Evolutionary conservation across 1,284 basidiomycete species (phyloP), one percentile per base, ranked within the genome.

Genomic region (Bjerkandera adusta): DNA sequence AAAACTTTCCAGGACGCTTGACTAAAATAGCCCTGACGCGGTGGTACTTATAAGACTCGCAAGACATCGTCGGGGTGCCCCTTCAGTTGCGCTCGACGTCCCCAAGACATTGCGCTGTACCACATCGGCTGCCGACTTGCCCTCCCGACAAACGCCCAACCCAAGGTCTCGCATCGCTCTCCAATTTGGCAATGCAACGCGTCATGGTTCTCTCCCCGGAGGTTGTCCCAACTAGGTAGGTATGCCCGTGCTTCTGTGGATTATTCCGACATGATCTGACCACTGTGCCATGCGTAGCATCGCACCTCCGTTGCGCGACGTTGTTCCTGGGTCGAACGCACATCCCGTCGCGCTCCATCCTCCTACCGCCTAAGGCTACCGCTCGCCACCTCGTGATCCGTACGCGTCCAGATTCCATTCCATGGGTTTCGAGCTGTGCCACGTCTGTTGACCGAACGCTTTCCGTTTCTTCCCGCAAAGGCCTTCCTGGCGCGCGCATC

Each of bases 311-410:
- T 22, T 16, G 10, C 30, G 12, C 30, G 20, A 33, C 13, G 22
- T 2, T 10, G 29, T 32, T 29, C 29, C 40, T 34, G 12, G 41
- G 15, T 7, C 36, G 29, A 26, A 43, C 25, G 22, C 20, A n/a
- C 30, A 20, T 42, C 22, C 25, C 29, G 29, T 26, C 20, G 13
- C 15, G 12, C 20, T 43, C 29, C 24, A 5, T 33, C 20, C 25
- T n/a, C 30, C 5, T 38, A 6, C 20, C 2, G 41, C 13, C 6
- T 13, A 25, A 25, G 36, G 41, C 35, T 32, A 2, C 32, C 41
- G 33, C 30, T 34, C 41, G 18, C 20, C 16, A 21, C 16, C 41
- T n/a, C n/a, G n/a, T 43, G 41, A 43, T 43, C 41, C 41, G 29
- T 34, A 34, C 35, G 16, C 30, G 13, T 13, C 12, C 30, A 33